Percentiles rank a stretch among this genome's conserved stretches.
Evolutionary conservation across 1,139 yeast genomes (phyloP).

Genomic region (Meyerozyma sp.): DNA sequence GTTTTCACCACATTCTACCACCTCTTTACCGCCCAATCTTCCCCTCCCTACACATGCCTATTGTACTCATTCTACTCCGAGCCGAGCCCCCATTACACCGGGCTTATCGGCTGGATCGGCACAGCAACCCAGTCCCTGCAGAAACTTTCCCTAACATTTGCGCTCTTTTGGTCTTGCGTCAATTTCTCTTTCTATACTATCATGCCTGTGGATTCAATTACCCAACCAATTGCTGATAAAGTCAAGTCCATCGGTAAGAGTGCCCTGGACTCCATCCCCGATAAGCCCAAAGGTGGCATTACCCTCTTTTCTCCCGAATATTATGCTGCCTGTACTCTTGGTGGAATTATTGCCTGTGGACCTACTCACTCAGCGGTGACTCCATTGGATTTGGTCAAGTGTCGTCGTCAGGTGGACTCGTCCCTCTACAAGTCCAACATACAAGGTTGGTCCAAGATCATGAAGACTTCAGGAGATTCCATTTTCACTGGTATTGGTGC

Average conservation of each 20-base stretch:
- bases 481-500: constrained; percentile 87
- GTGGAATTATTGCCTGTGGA: constrained; percentile 91
- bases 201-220: constrained; percentile 22
- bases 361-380: constrained; percentile 92
- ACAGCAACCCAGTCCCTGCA: neutral
- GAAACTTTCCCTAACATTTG: neutral
- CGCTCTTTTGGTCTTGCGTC: no score
- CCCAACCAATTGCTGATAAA: constrained; percentile 29
- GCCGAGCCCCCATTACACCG: neutral
- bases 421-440: constrained; percentile 64
- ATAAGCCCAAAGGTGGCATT: constrained; percentile 22
- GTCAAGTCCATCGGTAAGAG: constrained; percentile 15
- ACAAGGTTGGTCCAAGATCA: constrained; percentile 73
- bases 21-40: no score
- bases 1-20: no score
- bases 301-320: constrained; percentile 64
- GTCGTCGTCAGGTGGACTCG: constrained; percentile 84
- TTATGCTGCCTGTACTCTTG: constrained; percentile 78
- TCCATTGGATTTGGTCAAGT: constrained; percentile 88
- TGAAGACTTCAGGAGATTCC: constrained; percentile 71
- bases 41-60: neutral
- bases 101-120: neutral
- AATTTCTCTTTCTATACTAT: neutral
- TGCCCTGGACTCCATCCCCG: constrained; percentile 8
- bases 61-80: neutral